A percentile compares a stretch with the other conserved stretches of the same genome.
Evolutionary conservation across 768 basidiomycete species (phyloP).

Genomic region (Cystobasidium ongulense): DNA sequence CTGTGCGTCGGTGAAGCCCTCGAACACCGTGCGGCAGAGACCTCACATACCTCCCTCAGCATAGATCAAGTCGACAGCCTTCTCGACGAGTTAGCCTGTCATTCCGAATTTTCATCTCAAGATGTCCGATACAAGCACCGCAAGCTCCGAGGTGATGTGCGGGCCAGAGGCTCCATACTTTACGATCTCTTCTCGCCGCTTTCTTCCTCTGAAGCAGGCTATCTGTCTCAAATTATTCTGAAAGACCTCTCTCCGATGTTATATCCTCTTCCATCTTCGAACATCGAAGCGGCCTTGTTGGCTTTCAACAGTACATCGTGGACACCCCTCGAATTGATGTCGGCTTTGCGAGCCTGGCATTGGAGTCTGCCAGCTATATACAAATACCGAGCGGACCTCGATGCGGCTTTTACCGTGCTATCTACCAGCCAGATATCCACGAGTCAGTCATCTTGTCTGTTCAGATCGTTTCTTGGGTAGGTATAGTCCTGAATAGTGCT

Average conservation of each 20-base stretch:
- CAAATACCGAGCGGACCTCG: conserved; percentile 54
- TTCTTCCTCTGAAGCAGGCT: conserved; percentile 57
- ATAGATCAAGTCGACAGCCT: conserved; percentile 43
- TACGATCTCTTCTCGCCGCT: conserved; percentile 56
- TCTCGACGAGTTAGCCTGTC: conserved; percentile 65
- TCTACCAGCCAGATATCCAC: neutral
- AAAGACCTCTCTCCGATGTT: conserved; percentile 74
- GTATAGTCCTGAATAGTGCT: neutral
- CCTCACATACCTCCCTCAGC: conserved; percentile 2
- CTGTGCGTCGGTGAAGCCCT: conserved; percentile 54
- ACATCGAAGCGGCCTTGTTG: conserved; percentile 52
- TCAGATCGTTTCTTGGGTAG: conserved; percentile 33
- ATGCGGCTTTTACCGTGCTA: conserved; percentile 50
- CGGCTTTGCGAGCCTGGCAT: conserved; percentile 70
- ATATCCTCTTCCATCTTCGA: conserved; percentile 55
- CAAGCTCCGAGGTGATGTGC: conserved; percentile 36
- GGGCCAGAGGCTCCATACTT: conserved; percentile 49
- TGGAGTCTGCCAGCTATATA: conserved; percentile 55
- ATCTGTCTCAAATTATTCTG: conserved; percentile 77
- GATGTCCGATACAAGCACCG: conserved; percentile 14
- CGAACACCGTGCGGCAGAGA: conserved; percentile 45
- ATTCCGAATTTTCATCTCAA: conserved; percentile 55
- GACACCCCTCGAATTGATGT: conserved; percentile 53
- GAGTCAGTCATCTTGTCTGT: neutral
- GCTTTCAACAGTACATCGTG: conserved; percentile 57